These are phyloP conservation scores for Alternaria burnsii DNA, from an alignment of 2,329 filamentous ascomycete species.

Conservation along the genomic window DNA sequence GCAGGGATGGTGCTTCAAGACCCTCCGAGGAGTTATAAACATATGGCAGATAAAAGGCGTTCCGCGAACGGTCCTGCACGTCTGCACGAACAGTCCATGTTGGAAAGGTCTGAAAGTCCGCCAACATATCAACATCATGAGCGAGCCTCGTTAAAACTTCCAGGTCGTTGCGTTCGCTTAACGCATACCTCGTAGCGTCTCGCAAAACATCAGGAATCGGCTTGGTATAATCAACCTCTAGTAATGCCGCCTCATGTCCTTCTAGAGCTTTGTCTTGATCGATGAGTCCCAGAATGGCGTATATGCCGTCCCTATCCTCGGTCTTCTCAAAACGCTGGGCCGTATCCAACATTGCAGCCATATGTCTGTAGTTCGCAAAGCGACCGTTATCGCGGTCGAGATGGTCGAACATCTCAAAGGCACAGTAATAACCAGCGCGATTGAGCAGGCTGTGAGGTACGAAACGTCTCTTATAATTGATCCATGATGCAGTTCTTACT, in stretches of 20 bases:
- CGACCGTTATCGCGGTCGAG: not conserved
- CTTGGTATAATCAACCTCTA: not conserved
- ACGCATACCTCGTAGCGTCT: not conserved
- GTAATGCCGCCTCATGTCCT: not conserved
- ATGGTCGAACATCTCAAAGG: fast-evolving
- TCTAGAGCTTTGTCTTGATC: fast-evolving
- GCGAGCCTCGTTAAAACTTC: too few relatives aligned
- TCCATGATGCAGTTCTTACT: not conserved
- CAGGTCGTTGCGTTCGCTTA: not conserved
- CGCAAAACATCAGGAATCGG: not conserved
- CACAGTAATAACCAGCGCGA: not conserved
- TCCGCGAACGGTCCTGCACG: fast-evolving
- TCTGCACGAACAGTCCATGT: not conserved
- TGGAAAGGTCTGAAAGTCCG: not conserved
- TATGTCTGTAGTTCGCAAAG: fast-evolving
- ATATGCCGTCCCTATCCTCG: not conserved
- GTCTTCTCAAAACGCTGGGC: not conserved
- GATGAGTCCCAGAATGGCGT: not conserved
- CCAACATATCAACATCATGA: too few relatives aligned
- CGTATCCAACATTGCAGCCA: fast-evolving
- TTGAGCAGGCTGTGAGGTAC: fast-evolving
- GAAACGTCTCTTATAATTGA: not conserved
- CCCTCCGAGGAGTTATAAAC: fast-evolving
- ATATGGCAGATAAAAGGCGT: fast-evolving
- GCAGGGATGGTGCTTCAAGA: not conserved